Evolutionary conservation across 805 yeast species (phyloP), one percentile per base, ranked within the genome.

Genomic region (Candida sonorensis): DNA sequence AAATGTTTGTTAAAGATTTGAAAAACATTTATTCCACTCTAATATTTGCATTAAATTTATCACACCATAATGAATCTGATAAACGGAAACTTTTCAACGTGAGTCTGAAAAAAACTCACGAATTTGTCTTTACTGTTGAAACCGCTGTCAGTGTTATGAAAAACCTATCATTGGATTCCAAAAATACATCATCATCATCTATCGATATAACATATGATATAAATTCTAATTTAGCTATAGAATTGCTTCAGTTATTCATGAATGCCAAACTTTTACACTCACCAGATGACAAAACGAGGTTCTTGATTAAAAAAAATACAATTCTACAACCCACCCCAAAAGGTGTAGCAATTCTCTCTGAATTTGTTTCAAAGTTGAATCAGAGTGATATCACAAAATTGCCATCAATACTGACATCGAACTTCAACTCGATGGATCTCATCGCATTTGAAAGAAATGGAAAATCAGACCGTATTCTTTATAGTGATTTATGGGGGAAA

Each of bases 281-380:
- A 10, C 95, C 95, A 0, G 71, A 73, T 3, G 87, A 81, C 40
- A 61, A 90, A 45, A 85, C 95, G 0, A 51, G 81, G 26, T 41
- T 51, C 10, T 58, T 51, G 26, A 66, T 77, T 5, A 68, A 67
- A 31, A 57, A 48, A 0, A 61, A 57, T 4, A 59, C 64, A 0
- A 38, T 62, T 2, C 50, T 85, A 18, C 97, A 90, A 50, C 95
- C 95, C 4, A 85, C 96, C 0, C 87, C 97, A 0, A 90, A 90
- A 49, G 97, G 97, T 1, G 75, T 86, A 7, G 77, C 86, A 0
- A 48, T 85, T 0, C 55, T 88, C 2, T 75, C 73, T 30, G 61
- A 65, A 12, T 85, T 78, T 51, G 75, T 81, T 39, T 61, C 64
- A 31, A 69, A 62, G 26, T 54, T 67, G 29, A 94, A 87, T 0